These are phyloP conservation scores for Candolleomyces efflorescens DNA, from an alignment of 768 basidiomycete species.

Conservation along the genomic window DNA sequence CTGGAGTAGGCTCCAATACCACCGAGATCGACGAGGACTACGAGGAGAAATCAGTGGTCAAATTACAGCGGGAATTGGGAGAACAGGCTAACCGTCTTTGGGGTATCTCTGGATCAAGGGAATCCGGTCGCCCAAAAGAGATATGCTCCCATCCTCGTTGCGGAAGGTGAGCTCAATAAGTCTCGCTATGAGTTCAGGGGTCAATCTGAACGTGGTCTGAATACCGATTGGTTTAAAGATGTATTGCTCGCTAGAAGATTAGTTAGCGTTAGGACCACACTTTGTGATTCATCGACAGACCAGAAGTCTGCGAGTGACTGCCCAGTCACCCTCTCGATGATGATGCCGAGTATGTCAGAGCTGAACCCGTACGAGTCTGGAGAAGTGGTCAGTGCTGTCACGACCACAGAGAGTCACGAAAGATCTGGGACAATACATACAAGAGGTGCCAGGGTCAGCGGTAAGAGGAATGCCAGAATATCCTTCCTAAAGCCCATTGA, in stretches of 20 bases:
- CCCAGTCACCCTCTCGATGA: slow-evolving; percentile 25
- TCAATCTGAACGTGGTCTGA: slow-evolving; percentile 22
- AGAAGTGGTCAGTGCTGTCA: neutral
- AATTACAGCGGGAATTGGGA: no score
- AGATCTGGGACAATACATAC: slow-evolving; percentile 9
- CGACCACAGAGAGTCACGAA: neutral
- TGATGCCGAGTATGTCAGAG: slow-evolving; percentile 25
- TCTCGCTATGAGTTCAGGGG: slow-evolving; percentile 17
- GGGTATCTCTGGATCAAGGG: slow-evolving; percentile 20
- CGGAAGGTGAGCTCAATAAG: slow-evolving; percentile 19
- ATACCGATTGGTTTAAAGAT: slow-evolving; percentile 28
- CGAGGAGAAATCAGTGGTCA: slow-evolving; percentile 1
- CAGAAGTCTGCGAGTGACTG: slow-evolving; percentile 23
- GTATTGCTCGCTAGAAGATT: slow-evolving; percentile 18
- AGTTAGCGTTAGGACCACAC: neutral
- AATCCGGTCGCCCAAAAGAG: slow-evolving; percentile 12
- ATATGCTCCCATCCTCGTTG: slow-evolving; percentile 15
- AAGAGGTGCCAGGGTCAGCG: slow-evolving; percentile 26
- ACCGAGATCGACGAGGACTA: slow-evolving; percentile 18
- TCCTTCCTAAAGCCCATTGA: slow-evolving; percentile 14
- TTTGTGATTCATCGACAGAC: slow-evolving; percentile 12
- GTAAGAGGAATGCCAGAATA: slow-evolving; percentile 20
- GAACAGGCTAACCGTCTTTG: slow-evolving; percentile 12
- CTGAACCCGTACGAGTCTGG: slow-evolving; percentile 27
- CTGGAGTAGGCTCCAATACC: slow-evolving; percentile 23